These are phyloP conservation scores for Leccinellum luteum DNA, from an alignment of 768 basidiomycete genomes.

Conservation along the genomic window DNA sequence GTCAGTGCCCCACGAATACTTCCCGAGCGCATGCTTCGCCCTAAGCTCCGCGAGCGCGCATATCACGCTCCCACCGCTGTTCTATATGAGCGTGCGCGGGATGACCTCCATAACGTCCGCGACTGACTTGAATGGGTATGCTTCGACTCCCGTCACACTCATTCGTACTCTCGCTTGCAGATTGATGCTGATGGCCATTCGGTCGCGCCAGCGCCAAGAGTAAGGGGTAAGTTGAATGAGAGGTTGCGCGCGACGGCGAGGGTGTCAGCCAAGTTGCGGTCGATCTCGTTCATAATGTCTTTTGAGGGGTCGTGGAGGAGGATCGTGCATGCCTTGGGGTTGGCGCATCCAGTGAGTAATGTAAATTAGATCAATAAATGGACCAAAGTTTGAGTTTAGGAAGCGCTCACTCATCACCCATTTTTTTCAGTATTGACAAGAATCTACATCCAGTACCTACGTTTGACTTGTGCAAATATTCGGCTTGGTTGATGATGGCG, in stretches of 20 bases:
- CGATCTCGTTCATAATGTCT: constrained; percentile 97
- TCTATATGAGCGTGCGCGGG: constrained; percentile 91
- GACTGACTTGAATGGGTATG: constrained; percentile 88
- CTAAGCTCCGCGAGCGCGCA: constrained; percentile 89
- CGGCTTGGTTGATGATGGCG: too few relatives aligned
- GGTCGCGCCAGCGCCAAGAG: constrained; percentile 93
- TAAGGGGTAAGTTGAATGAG: constrained; percentile 90
- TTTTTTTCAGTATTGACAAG: too few relatives aligned
- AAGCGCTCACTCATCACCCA: too few relatives aligned
- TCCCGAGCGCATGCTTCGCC: constrained; percentile 93
- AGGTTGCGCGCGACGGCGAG: constrained; percentile 98
- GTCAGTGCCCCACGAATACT: constrained; percentile 90
- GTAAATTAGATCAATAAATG: too few relatives aligned
- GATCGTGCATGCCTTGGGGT: constrained; percentile 97
- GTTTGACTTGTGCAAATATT: too few relatives aligned
- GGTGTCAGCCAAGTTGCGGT: too few relatives aligned
- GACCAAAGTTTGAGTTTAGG: too few relatives aligned
- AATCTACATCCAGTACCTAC: too few relatives aligned
- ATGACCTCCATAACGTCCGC: constrained; percentile 98
- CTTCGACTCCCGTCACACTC: constrained; percentile 82
- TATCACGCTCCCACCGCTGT: constrained; percentile 93
- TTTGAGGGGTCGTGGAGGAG: constrained; percentile 97
- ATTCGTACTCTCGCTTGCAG: constrained; percentile 71
- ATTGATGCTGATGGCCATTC: constrained; percentile 95
- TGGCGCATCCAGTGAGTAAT: too few relatives aligned